These are phyloP conservation scores for Brassica cretica DNA, from an alignment of 345 rosid genomes.

Conservation along the genomic window DNA sequence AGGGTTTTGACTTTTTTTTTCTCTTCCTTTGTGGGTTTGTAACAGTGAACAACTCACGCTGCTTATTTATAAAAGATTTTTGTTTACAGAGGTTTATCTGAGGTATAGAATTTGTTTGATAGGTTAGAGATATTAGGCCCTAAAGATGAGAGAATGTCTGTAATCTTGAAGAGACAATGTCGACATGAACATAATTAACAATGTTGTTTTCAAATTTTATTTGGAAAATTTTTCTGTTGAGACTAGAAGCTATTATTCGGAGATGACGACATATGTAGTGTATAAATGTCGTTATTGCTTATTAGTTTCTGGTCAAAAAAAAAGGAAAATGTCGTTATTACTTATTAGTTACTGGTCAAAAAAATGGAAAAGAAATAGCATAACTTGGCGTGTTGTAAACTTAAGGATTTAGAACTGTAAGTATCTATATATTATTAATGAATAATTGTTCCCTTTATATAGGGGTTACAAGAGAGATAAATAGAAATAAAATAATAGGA, in stretches of 20 bases:
- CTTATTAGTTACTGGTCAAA: background rate
- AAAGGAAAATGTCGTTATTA: background rate
- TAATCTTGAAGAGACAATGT: slow-evolving; percentile 5
- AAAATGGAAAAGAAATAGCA: background rate
- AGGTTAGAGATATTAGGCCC: background rate
- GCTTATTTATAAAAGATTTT: background rate
- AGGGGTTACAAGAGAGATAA: no score
- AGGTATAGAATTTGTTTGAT: background rate
- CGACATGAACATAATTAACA: slow-evolving; percentile 24
- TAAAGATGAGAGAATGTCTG: background rate
- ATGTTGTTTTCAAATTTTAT: background rate
- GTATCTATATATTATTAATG: no score
- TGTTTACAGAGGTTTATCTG: slow-evolving; percentile 8
- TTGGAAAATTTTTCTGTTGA: background rate
- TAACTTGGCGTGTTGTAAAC: background rate
- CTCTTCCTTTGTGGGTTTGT: slow-evolving; percentile 3
- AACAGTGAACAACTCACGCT: slow-evolving; percentile 26
- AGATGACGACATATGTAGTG: slow-evolving; percentile 33
- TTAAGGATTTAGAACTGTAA: no score
- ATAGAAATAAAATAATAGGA: no score
- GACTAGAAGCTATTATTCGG: background rate
- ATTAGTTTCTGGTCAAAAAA: background rate
- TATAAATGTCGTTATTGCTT: slow-evolving; percentile 7
- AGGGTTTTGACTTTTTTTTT: slow-evolving; percentile 1
- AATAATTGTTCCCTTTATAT: no score